Evolutionary conservation across 805 yeast genomes (phyloP), one percentile per base, ranked within the genome.

Genomic region (Metschnikowia gruessii): DNA sequence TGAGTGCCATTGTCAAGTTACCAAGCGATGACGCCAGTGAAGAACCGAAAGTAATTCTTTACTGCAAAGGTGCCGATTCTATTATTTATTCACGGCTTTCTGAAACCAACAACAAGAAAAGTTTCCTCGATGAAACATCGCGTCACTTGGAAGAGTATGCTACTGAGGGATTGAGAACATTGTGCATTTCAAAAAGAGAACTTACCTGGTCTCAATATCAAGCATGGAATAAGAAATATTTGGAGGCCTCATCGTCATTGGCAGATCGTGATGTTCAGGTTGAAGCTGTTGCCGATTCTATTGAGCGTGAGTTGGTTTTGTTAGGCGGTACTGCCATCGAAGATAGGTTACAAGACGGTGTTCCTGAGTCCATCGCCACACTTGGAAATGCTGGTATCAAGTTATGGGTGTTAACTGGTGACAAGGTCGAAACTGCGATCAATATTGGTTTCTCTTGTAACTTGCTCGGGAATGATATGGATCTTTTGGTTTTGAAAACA

Each of bases 321-420:
- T 65, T 86, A 19, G 95, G 95, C 57, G 94, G 94, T 53, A 87
- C 95, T 34, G 94, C 94, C 28, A 87, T 87, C 63, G 95, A 87
- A 63, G 95, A 87, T 70, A 74, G 90, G 61, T 68, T 87, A 50
- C 95, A 87, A 65, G 89, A 84, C 56, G 94, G 94, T 68, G 95
- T 87, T 45, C 92, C 94, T 2, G 94, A 85, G 56, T 78, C 92
- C 13, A 87, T 87, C 59, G 79, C 82, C 7, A 61, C 81, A 5
- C 69, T 87, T 46, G 85, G 79, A 13, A 72, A 80, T 52, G 94
- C 94, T 7, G 94, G 95, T 62, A 83, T 87, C 46, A 87, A 87
- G 63, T 68, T 87, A 43, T 87, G 95, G 95, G 94, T 87, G 39
- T 70, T 87, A 40, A 87, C 95, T 2, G 95, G 95, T 68, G 95